Evolutionary conservation across 1,284 basidiomycete genomes (phyloP).

Genomic region (Mycosarcoma maydis): DNA sequence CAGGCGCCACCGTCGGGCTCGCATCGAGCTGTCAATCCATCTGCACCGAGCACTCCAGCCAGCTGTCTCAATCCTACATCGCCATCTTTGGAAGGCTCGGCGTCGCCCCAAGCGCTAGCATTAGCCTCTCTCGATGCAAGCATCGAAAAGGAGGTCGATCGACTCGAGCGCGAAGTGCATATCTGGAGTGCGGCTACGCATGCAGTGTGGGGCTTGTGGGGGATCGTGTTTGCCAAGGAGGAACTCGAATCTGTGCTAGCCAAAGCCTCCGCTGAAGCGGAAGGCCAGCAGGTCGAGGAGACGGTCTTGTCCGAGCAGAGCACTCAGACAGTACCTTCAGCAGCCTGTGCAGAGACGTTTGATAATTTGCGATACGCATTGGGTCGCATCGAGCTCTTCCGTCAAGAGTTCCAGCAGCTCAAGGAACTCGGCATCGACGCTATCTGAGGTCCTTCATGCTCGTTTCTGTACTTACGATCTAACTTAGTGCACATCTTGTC

Average conservation of each 20-base stretch:
- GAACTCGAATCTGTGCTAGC: constrained; percentile 50
- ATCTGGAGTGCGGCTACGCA: constrained; percentile 62
- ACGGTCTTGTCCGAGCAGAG: constrained; percentile 23
- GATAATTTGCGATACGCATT: constrained; percentile 63
- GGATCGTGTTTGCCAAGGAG: constrained; percentile 61
- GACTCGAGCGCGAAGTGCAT: constrained; percentile 59
- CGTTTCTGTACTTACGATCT: too few relatives aligned
- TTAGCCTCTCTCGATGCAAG: constrained; percentile 44
- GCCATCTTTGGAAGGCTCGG: constrained; percentile 27
- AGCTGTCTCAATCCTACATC: constrained; percentile 16
- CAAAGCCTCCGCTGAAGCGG: constrained; percentile 27
- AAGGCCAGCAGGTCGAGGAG: constrained; percentile 20
- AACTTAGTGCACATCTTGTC: neutral
- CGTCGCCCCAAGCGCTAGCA: constrained; percentile 35
- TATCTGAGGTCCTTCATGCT: constrained; percentile 13
- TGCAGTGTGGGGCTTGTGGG: constrained; percentile 65
- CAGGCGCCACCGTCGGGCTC: constrained; percentile 30
- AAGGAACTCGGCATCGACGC: constrained; percentile 26
- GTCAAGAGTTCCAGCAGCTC: constrained; percentile 47
- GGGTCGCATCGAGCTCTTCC: constrained; percentile 61
- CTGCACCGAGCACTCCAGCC: constrained; percentile 27
- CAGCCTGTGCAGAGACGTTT: constrained; percentile 53
- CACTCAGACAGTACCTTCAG: constrained; percentile 6
- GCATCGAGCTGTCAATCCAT: constrained; percentile 19
- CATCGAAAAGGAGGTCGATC: constrained; percentile 59